Percentiles rank a stretch among this genome's conserved stretches.
phyloP scores from a whole-genome alignment of 148 eudicot genomes.

The Heliamphora exappendiculata region DNA sequence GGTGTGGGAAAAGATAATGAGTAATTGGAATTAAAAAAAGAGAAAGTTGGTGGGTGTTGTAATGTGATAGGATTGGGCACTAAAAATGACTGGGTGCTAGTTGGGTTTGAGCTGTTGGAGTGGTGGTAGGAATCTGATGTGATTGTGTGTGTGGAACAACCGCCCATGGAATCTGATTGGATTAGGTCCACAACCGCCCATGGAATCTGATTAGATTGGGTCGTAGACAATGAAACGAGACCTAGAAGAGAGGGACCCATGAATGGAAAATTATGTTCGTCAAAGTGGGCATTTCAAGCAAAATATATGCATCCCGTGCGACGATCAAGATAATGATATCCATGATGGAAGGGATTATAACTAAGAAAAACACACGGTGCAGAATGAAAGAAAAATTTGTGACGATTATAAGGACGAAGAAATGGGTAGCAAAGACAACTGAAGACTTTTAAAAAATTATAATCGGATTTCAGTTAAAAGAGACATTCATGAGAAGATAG shows the following conservation, averaged over 20 bases:
- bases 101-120: too few relatives aligned
- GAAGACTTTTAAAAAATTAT: not conserved
- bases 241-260: too few relatives aligned
- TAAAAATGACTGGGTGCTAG: too few relatives aligned
- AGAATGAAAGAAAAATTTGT: not conserved
- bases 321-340: slow-evolving; percentile 1
- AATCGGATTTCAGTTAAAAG: not conserved
- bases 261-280: not conserved
- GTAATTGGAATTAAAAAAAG: too few relatives aligned
- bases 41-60: too few relatives aligned
- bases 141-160: too few relatives aligned
- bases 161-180: too few relatives aligned
- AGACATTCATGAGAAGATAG: not conserved
- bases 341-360: not conserved
- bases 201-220: too few relatives aligned
- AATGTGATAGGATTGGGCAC: too few relatives aligned
- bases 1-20: too few relatives aligned
- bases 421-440: not conserved
- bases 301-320: not conserved
- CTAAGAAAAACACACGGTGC: not conserved
- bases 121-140: too few relatives aligned
- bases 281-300: not conserved
- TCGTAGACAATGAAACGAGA: not conserved
- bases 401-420: not conserved
- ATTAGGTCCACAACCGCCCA: too few relatives aligned